phyloP scores from a whole-genome alignment of 1,284 basidiomycete species.

The Naganishia sp. region DNA sequence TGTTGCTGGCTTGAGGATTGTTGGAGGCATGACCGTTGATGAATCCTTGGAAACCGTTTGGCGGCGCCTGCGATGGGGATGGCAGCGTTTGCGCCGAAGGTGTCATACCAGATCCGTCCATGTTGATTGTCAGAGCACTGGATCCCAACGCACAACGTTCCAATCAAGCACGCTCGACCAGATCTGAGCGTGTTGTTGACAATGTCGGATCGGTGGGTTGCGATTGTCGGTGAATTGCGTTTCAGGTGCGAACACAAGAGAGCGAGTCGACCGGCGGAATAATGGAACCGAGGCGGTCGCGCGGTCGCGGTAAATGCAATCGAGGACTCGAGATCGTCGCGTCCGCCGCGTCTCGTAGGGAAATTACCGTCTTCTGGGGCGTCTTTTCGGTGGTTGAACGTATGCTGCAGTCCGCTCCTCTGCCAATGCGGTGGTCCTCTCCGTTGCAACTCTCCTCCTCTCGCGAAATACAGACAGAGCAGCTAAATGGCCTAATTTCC shows the following conservation, averaged over 20 bases:
- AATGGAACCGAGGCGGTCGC: background rate
- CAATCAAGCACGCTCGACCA: background rate
- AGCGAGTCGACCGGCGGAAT: background rate
- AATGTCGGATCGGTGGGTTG: slow-evolving; percentile 1
- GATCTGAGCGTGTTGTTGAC: slow-evolving; percentile 20
- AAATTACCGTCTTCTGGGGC: too few species aligned
- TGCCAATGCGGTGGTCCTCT: background rate
- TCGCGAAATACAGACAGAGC: background rate
- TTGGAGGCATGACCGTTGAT: slow-evolving; percentile 8
- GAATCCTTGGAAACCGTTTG: slow-evolving; percentile 4
- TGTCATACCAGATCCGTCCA: slow-evolving; percentile 26
- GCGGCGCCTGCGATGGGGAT: slow-evolving; percentile 10
- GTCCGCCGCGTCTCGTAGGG: background rate
- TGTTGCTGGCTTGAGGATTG: slow-evolving; percentile 12
- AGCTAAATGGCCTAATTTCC: background rate
- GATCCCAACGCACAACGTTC: background rate
- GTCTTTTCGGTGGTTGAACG: background rate
- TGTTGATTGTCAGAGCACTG: background rate
- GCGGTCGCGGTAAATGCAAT: slow-evolving; percentile 1
- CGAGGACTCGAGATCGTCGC: background rate
- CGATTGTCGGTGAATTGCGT: slow-evolving; percentile 12
- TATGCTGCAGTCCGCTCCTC: background rate
- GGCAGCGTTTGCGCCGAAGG: slow-evolving; percentile 26
- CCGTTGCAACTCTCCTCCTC: background rate
- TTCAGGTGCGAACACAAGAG: background rate